Conservation (phyloP, 495 filamentous ascomycete genomes). For the Tuber umbilicatum region DNA sequence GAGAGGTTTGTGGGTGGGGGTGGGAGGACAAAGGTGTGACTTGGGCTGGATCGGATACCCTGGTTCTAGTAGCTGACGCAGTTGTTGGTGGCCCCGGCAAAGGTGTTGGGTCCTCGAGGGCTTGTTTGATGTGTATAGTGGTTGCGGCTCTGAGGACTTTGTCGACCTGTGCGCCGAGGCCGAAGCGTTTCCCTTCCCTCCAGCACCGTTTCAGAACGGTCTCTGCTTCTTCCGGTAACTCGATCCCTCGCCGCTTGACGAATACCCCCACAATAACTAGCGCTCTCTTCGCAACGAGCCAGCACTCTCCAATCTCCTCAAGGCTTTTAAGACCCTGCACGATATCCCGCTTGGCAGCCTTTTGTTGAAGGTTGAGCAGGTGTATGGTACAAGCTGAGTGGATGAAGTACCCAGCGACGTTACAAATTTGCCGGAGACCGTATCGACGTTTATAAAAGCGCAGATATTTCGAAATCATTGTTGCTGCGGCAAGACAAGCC, state of each 20-base stretch:
- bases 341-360: constrained; percentile 79
- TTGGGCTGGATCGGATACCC: neutral
- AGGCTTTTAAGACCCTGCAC: constrained; percentile 84
- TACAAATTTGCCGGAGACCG: constrained; percentile 85
- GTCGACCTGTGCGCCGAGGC: constrained; percentile 28
- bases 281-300: constrained; percentile 82
- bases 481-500: constrained; percentile 81
- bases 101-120: neutral
- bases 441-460: constrained; percentile 89
- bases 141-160: constrained; percentile 11
- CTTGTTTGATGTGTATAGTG: neutral
- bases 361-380: constrained; percentile 84
- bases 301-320: constrained; percentile 92
- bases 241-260: constrained; percentile 80
- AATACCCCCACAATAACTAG: constrained; percentile 77
- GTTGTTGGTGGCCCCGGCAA: neutral
- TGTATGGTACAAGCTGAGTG: constrained; percentile 93
- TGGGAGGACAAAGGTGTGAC: neutral
- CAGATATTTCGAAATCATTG: constrained; percentile 81
- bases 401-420: constrained; percentile 89
- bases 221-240: constrained; percentile 75
- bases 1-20: neutral
- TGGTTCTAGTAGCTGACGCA: neutral
- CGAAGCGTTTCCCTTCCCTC: constrained; percentile 28
- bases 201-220: constrained; percentile 57